These are phyloP conservation scores for Hyaloscypha bicolor DNA, from an alignment of 495 filamentous ascomycete species.

Conservation along the genomic window DNA sequence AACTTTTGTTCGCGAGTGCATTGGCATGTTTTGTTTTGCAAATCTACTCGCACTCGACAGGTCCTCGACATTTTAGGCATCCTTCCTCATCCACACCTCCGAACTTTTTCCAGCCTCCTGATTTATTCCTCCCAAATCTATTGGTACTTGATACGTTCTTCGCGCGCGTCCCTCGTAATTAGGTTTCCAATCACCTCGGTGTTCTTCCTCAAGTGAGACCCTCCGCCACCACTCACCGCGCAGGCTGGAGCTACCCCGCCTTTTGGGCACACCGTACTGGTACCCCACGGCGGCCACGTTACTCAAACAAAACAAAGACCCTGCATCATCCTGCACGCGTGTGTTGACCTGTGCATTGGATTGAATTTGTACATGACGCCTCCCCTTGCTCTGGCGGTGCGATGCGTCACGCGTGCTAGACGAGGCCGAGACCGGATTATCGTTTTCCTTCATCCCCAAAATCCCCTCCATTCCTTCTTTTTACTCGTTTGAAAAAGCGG, in stretches of 20 bases:
- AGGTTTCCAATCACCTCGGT: not conserved
- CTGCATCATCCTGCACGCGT: conserved; percentile 3
- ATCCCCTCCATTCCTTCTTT: not conserved
- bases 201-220: not conserved
- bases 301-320: not conserved
- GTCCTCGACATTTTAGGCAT: no score
- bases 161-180: no score
- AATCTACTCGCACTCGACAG: no score
- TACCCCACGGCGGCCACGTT: conserved; percentile 18
- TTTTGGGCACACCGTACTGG: not conserved
- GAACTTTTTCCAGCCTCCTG: no score
- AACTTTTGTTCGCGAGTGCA: no score
- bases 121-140: no score
- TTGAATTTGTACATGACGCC: not conserved
- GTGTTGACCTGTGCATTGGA: not conserved
- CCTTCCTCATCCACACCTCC: no score
- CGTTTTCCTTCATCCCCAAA: not conserved
- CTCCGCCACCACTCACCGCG: not conserved
- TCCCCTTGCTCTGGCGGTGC: not conserved
- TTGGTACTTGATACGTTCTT: no score
- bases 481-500: not conserved
- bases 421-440: not conserved
- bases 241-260: conserved; percentile 7
- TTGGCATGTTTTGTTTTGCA: no score
- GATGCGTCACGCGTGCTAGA: not conserved